Conservation (phyloP, 2,329 filamentous ascomycete species). For the Xylaria sp. region DNA sequence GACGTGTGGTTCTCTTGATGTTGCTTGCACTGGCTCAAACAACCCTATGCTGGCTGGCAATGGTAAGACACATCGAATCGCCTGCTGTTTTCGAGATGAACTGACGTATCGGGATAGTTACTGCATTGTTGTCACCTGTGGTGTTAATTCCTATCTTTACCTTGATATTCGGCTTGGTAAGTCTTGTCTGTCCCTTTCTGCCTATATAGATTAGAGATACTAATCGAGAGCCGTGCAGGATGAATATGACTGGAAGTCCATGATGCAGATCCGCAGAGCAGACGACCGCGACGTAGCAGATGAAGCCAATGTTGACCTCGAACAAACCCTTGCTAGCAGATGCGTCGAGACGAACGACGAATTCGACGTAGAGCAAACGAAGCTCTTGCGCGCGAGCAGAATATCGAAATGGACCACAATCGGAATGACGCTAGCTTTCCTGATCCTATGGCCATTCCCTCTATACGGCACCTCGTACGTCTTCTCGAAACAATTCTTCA, state of each 20-base stretch:
- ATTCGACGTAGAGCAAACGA: conserved; percentile 42
- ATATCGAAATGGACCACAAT: conserved; percentile 64
- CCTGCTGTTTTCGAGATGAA: background rate
- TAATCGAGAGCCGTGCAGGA: conserved; percentile 51
- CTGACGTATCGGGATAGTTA: conserved; percentile 59
- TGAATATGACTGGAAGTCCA: conserved; percentile 87
- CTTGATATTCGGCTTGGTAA: conserved; percentile 68
- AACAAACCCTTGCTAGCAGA: conserved; percentile 58
- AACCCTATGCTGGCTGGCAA: conserved; percentile 90
- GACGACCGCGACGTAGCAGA: conserved; percentile 79
- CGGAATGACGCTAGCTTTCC: conserved; percentile 73
- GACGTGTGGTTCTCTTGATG: conserved; percentile 74
- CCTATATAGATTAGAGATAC: background rate
- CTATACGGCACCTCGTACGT: conserved; percentile 87
- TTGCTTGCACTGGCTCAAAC: conserved; percentile 84
- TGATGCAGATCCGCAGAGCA: conserved; percentile 80
- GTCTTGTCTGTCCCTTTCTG: background rate
- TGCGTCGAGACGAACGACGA: conserved; percentile 59
- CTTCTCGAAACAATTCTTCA: conserved; percentile 85
- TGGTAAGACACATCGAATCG: conserved; percentile 27
- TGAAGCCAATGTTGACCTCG: conserved; percentile 71
- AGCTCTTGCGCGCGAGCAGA: conserved; percentile 44
- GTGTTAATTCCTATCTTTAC: conserved; percentile 83
- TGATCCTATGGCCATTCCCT: conserved; percentile 92
- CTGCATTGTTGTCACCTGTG: conserved; percentile 80